Base-by-base conservation (phyloP, 768 basidiomycete species). In the Lepiota venenata region DNA sequence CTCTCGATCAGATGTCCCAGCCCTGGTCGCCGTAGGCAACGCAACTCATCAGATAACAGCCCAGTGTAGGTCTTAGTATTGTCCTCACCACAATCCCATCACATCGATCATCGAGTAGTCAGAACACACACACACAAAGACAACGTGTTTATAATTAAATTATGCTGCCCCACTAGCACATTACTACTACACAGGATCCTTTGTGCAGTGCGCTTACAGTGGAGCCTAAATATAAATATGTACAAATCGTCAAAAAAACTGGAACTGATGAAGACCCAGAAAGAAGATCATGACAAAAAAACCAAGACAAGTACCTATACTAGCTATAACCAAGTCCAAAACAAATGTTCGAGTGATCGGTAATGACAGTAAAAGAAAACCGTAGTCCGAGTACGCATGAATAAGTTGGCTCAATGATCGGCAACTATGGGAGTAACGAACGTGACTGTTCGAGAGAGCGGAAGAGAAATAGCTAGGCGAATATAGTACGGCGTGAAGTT, bases 311-410 rank as follows among this genome's bases (percentile, higher is more conserved):
- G 11, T 25, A 25, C 25, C 25, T 25, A 25, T 21, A 25, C 21
- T 47, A 47, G n/a, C 18, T 36, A 47, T 47, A 21, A 47, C 46
- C 9, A 47, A 16, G 29, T 47, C 35, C 46, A 47, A 4, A 47
- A 29, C 27, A 32, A n/a, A 45, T 32, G 45, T 32, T 15, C 29
- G 3, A n/a, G 25, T 25, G 25, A 25, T 25, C 25, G 25, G 9
- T 32, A 47, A n/a, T 9, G 29, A 35, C 43, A 46, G 46, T 16
- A 47, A 47, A 29, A 35, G n/a, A n/a, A n/a, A n/a, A n/a, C n/a
- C 45, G 45, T 29, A 35, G 15, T 32, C 45, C 32, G 32, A 3
- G 22, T n/a, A 32, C 27, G 45, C 25, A 29, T n/a, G 5, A 32
- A 32, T 32, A 15, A 20, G 15, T 22, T 21, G 25, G 25, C 0